phyloP scores from a whole-genome alignment of 106 monocot genomes.

The Dendrobium officinale region DNA sequence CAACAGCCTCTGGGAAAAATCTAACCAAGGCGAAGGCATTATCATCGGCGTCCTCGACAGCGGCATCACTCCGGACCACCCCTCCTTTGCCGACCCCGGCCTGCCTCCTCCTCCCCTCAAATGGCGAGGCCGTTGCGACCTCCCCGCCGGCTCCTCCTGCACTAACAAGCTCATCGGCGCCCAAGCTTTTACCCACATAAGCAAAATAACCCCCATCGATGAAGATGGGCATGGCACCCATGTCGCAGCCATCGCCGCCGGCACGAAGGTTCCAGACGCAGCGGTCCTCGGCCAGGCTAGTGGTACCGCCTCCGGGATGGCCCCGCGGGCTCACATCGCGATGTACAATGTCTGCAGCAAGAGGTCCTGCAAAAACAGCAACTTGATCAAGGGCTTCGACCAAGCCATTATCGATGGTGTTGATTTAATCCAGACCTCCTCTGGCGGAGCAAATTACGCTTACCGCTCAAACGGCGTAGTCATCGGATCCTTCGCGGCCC shows the following conservation, averaged over 20 bases:
- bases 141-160: slow-evolving; percentile 14
- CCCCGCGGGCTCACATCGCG: slow-evolving; percentile 18
- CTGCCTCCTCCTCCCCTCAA: slow-evolving; percentile 27
- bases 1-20: slow-evolving; percentile 13
- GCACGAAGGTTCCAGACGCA: slow-evolving; percentile 16
- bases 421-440: slow-evolving; percentile 20
- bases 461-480: not conserved
- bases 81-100: slow-evolving; percentile 34
- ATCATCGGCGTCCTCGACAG: slow-evolving; percentile 50
- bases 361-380: not conserved
- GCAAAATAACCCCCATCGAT: slow-evolving; percentile 6
- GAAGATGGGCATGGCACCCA: slow-evolving; percentile 34
- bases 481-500: slow-evolving; percentile 7
- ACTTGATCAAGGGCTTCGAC: slow-evolving; percentile 16
- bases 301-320: slow-evolving; percentile 30
- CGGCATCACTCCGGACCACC: slow-evolving; percentile 28
- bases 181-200: not conserved
- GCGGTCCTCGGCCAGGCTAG: slow-evolving; percentile 20
- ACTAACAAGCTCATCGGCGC: slow-evolving; percentile 48
- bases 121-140: slow-evolving; percentile 35
- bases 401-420: slow-evolving; percentile 26
- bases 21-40: slow-evolving; percentile 28
- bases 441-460: not conserved
- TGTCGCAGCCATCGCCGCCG: slow-evolving; percentile 27
- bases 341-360: slow-evolving; percentile 15